Evolutionary conservation across 306 rosid genomes (phyloP).

Genomic region (Cucurbita argyrosperma): DNA sequence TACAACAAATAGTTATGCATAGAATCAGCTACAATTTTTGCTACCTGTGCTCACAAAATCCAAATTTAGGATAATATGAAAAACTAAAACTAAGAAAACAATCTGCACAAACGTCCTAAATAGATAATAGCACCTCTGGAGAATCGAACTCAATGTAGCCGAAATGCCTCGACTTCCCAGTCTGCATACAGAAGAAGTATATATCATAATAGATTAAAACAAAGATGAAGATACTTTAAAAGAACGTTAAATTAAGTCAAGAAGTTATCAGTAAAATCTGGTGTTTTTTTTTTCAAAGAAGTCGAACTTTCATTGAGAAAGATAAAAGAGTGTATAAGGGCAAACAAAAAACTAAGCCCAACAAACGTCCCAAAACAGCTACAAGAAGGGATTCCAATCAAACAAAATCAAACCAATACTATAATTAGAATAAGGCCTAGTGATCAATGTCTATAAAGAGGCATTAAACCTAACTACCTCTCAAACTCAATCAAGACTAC

Average conservation of each 20-base stretch:
- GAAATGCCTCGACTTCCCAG: constrained; percentile 67
- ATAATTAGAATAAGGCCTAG: too few species aligned
- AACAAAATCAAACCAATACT: too few species aligned
- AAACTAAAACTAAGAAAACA: background rate
- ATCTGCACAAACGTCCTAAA: background rate
- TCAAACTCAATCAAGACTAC: too few species aligned
- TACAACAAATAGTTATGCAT: constrained; percentile 81
- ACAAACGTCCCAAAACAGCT: too few species aligned
- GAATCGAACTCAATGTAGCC: constrained; percentile 77
- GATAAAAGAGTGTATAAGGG: too few species aligned
- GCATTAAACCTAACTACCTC: too few species aligned
- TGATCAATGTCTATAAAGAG: too few species aligned
- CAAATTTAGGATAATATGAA: background rate
- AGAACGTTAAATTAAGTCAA: background rate
- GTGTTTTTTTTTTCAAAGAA: background rate
- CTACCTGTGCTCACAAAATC: constrained; percentile 42
- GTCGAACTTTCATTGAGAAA: too few species aligned
- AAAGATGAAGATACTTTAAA: background rate
- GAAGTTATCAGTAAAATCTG: background rate
- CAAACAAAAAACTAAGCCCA: too few species aligned
- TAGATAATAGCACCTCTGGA: constrained; percentile 41
- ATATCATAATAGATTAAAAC: background rate
- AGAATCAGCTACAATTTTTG: constrained; percentile 70
- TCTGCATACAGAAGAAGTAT: constrained; percentile 18
- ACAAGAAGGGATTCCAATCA: too few species aligned